phyloP scores from a whole-genome alignment of 208 protist genomes.

The Leishmania aethiopica region DNA sequence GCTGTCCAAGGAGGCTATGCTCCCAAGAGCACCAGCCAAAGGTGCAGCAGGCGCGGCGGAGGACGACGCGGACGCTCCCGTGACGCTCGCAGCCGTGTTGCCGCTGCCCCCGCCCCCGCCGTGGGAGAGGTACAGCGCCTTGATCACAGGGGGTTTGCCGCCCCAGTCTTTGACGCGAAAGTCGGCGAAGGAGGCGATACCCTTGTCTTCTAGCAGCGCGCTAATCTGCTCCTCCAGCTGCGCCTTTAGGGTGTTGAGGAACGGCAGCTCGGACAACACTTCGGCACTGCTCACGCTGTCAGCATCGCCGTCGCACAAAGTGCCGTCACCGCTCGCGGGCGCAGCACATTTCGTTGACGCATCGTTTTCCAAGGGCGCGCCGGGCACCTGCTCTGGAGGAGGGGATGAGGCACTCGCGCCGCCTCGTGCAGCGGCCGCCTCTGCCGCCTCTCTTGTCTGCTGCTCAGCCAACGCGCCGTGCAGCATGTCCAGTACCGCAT shows the following conservation, averaged over 20 bases:
- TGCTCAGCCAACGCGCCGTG: slow-evolving; percentile 34
- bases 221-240: slow-evolving; percentile 76
- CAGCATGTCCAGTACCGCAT: slow-evolving; percentile 66
- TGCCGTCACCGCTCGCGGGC: background rate
- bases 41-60: background rate
- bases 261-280: slow-evolving; percentile 17
- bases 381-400: background rate
- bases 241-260: slow-evolving; percentile 37
- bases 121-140: slow-evolving; percentile 61
- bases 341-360: background rate
- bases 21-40: background rate
- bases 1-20: background rate
- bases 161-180: slow-evolving; percentile 73
- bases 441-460: slow-evolving; percentile 7
- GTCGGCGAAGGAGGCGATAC: slow-evolving; percentile 68
- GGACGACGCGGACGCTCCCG: background rate
- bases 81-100: background rate
- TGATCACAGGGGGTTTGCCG: slow-evolving; percentile 54
- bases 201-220: slow-evolving; percentile 80
- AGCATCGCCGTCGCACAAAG: slow-evolving; percentile 2
- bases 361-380: background rate
- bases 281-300: slow-evolving; percentile 19
- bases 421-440: slow-evolving; percentile 3
- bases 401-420: background rate
- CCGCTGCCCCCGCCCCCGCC: background rate